phyloP scores from a whole-genome alignment of 2,329 filamentous ascomycete genomes.

The Sporothrix schenckii region DNA sequence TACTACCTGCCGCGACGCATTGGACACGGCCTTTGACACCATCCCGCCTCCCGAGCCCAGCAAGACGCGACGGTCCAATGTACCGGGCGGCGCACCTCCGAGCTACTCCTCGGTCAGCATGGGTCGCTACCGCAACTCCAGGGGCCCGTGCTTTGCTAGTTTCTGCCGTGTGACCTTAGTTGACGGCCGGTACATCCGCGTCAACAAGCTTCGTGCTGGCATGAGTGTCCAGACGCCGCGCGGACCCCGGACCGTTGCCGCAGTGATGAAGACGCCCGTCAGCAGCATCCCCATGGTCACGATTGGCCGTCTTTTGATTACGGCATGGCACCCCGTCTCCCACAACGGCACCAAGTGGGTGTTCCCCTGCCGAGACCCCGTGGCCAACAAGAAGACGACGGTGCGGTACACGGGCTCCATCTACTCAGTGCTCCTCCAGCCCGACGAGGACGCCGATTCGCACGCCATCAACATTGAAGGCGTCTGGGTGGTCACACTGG shows the following conservation, averaged over 20 bases:
- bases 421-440: constrained; percentile 61
- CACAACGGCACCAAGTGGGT: constrained; percentile 36
- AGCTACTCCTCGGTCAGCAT: constrained; percentile 42
- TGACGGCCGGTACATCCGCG: constrained; percentile 45
- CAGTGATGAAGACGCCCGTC: constrained; percentile 56
- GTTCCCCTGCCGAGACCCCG: constrained; percentile 41
- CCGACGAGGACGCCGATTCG: constrained; percentile 47
- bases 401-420: constrained; percentile 55
- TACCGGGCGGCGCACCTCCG: constrained; percentile 26
- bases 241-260: constrained; percentile 53
- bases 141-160: constrained; percentile 57
- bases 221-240: constrained; percentile 54
- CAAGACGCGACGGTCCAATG: constrained; percentile 22
- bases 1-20: constrained; percentile 50
- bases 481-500: constrained; percentile 60
- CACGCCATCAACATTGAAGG: constrained; percentile 56
- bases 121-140: constrained; percentile 49
- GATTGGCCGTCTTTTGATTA: constrained; percentile 55
- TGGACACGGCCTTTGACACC: constrained; percentile 55
- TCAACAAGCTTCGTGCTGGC: constrained; percentile 52
- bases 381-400: constrained; percentile 35
- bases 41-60: constrained; percentile 51
- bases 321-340: constrained; percentile 62
- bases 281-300: constrained; percentile 48
- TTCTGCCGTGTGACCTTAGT: constrained; percentile 51